phyloP scores from a whole-genome alignment of 352 stramenopile genomes.

The Pilasporangium apinafurcum region DNA sequence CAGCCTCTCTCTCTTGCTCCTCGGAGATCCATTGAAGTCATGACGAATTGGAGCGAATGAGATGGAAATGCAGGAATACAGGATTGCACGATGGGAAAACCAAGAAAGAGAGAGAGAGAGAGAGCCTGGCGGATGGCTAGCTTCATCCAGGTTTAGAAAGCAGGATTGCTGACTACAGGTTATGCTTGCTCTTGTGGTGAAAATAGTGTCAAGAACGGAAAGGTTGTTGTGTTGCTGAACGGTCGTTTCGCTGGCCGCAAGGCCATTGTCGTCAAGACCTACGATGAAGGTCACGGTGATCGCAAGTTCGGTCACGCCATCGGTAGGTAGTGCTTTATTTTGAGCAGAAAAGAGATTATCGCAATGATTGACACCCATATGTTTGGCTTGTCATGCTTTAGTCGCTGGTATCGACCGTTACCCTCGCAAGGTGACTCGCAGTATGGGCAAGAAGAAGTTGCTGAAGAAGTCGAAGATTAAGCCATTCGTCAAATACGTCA shows the following conservation, averaged over 20 bases:
- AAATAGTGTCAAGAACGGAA: slow-evolving; percentile 95
- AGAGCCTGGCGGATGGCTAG: no score
- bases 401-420: slow-evolving; percentile 95
- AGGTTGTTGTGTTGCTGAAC: slow-evolving; percentile 98
- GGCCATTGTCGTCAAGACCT: slow-evolving; percentile 98
- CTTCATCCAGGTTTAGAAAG: no score
- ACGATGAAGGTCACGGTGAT: slow-evolving; percentile 94
- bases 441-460: slow-evolving; percentile 97
- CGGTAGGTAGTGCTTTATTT: slow-evolving; percentile 32
- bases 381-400: slow-evolving; percentile 5
- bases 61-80: no score
- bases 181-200: not conserved
- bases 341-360: not conserved
- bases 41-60: no score
- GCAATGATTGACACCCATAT: not conserved
- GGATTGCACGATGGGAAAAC: no score
- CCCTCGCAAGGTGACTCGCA: slow-evolving; percentile 96
- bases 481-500: slow-evolving; percentile 99
- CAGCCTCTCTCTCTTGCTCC: no score
- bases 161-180: slow-evolving; percentile 1
- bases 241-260: slow-evolving; percentile 98
- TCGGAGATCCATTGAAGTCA: no score
- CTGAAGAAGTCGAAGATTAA: slow-evolving; percentile 98
- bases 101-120: no score
- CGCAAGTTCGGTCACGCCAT: slow-evolving; percentile 98